Base-by-base conservation (phyloP, 108 stramenopile genomes). In the Nitzschia sp. region DNA sequence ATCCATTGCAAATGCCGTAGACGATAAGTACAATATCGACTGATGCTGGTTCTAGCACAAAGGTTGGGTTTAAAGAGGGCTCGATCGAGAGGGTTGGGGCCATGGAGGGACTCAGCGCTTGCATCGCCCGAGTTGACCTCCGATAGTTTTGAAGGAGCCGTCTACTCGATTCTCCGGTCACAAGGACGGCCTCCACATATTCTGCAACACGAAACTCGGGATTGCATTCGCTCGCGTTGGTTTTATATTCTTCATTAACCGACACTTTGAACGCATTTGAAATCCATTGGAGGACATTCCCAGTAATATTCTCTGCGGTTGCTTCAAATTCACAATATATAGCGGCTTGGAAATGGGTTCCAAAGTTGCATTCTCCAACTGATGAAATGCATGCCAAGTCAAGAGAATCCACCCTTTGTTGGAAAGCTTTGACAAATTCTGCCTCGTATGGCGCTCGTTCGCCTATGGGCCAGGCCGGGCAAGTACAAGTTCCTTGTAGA, bases 1-100 rank as follows among this genome's bases (percentile, higher is more conserved):
- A 67, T 3, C 66, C 66, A 36, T 54, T 67, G 34, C 66, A 67
- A 1, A 67, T 28, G 32, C 66, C 66, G 4, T 15, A 55, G 53
- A 67, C 34, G 6, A 23, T 54, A 23, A 67, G 36, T 11, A 64
- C 47, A 17, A 64, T 30, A 30, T 33, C 19, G 13, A 42, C 36
- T 36, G 21, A 13, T 29, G 1, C 25, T 46, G 21, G n/a, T 25
- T 8, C 5, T 9, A 13, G 18, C 6, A 42, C 6, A 9, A 42
- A 42, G 6, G 38, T 42, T 13, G 38, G 38, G 13, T 6, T 6
- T 42, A 42, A 13, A 42, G 9, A 9, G 9, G 38, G 38, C 15
- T 5, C 6, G 15, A 32, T 3, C 8, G 30, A 32, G 15, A 18
- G 18, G 8, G 56, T 5, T 4, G 56, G 56, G 27, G 30, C 9